These are phyloP conservation scores for Ogataea glucozyma DNA, from an alignment of 805 yeast genomes.

Conservation along the genomic window DNA sequence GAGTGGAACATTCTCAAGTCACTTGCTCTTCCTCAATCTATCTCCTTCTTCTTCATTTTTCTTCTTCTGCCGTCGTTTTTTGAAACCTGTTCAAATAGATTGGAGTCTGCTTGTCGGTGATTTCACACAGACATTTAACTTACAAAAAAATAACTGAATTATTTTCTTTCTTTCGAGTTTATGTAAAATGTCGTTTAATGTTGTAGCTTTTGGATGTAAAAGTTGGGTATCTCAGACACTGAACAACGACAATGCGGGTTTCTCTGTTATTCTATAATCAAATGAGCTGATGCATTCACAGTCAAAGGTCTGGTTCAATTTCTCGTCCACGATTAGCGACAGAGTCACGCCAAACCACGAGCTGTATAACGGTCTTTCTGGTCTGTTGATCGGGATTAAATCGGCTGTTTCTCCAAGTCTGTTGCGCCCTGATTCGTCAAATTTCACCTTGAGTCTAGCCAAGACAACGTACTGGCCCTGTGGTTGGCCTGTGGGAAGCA, in stretches of 20 bases:
- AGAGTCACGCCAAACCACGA: conserved; percentile 69
- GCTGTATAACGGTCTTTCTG: conserved; percentile 60
- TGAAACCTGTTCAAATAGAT: conserved; percentile 1
- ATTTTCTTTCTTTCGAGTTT: conserved; percentile 6
- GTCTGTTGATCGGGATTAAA: conserved; percentile 35
- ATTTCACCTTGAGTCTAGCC: conserved; percentile 58
- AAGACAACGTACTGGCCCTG: conserved; percentile 40
- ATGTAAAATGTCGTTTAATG: background rate
- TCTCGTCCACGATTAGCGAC: conserved; percentile 60
- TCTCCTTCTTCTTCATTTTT: background rate
- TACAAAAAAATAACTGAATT: conserved; percentile 3
- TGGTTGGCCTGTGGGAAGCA: conserved; percentile 45
- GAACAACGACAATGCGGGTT: conserved; percentile 53
- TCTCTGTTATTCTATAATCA: conserved; percentile 65
- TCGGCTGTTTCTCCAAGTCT: conserved; percentile 66
- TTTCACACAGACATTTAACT: conserved; percentile 1
- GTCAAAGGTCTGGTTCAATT: conserved; percentile 37
- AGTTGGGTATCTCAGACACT: too few species aligned
- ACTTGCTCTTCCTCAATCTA: too few species aligned
- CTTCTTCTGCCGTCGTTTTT: background rate
- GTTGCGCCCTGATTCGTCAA: conserved; percentile 74
- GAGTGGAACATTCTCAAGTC: too few species aligned
- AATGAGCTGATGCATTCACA: conserved; percentile 56
- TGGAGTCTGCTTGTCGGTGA: conserved; percentile 1
- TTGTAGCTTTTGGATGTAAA: too few species aligned